Evolutionary conservation across 192 early-diverging fungal species (phyloP), one percentile per base, ranked within the genome.

Genomic region (Paraglomus occultum): DNA sequence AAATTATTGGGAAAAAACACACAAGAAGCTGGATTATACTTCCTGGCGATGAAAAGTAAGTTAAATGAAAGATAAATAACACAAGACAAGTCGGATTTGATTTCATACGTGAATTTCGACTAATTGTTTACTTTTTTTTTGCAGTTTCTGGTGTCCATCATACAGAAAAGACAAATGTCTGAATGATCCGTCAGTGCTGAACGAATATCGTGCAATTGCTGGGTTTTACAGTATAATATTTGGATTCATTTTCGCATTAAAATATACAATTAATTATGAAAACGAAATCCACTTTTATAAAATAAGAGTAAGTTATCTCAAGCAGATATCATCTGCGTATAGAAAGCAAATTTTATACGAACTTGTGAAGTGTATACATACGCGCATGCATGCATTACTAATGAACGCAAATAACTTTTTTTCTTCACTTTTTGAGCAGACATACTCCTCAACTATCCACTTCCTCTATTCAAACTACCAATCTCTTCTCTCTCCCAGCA

Each of bases 81-180:
- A 31, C 14, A 12, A 18, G 14, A 61, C 20, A 45, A 23, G 2
- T 44, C 5, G 6, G 17, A 31, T 64, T 18, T 15, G 8, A 11
- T 31, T 49, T 38, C 17, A 20, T 49, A 12, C 22, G 5, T 49
- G n/a, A n/a, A n/a, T 64, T 57, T 23, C 8, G 10, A 64, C 31
- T 31, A 31, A 31, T 31, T 31, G 31, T 3, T 22, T 8, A 23
- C 7, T 23, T 11, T 8, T n/a, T 46, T 46, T 46, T 9, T 49
- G 8, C n/a, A 64, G 62, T 20, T 64, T 64, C 47, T 64, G 62
- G 62, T 64, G 62, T 49, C 62, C 62, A 23, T 31, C 17, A 49
- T 31, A 64, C 20, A 17, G 45, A n/a, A 64, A 64, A 64, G 62
- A 64, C 6, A 64, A 20, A n/a, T 64, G 62, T 47, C 46, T 49